Evolutionary conservation across 2,329 filamentous ascomycete genomes (phyloP), one percentile per base, ranked within the genome.

Genomic region (Cladorrhinum sp.): DNA sequence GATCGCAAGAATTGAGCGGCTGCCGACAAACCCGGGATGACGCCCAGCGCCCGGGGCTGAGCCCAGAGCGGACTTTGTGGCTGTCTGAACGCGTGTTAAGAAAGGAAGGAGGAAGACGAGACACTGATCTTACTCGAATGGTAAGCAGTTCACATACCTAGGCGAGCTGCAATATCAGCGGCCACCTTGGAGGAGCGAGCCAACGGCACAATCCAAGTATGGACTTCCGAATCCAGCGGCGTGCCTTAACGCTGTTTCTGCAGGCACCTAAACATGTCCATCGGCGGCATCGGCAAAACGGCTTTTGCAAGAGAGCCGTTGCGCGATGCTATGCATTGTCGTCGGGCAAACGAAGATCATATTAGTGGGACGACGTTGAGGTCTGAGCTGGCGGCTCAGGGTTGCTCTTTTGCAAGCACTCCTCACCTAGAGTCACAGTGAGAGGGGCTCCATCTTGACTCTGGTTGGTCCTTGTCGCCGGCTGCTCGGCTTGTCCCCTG

Each of bases 21-120:
- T 66, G 62, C 64, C 60, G 64, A 56, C 62, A 57, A 54, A 60
- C 41, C 57, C 58, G 41, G 62, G 55, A 51, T 51, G 50, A 53
- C 23, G 54, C 55, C 50, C 50, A 50, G 50, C 27, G 32, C 53
- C 53, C 53, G 53, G 53, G 53, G 53, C 53, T 55, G 53, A 29
- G 54, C 50, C 18, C n/a, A 16, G 36, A 41, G 36, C 36, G 16
- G 41, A n/a, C 41, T 45, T 20, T 45, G 41, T 45, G 41, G 41
- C 41, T 45, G n/a, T 45, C 41, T 45, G 41, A 22, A 20, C n/a
- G n/a, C 8, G 8, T 22, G 18, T 45, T 2, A 22, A 45, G 41
- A 45, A 20, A 16, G 9, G 50, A 45, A 29, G 10, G 51, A 25
- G 29, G 23, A 51, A n/a, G 56, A 53, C 23, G 12, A 51, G 50